These are phyloP conservation scores for Scolecobasidium constrictum DNA, from an alignment of 2,329 filamentous ascomycete genomes.

Conservation along the genomic window DNA sequence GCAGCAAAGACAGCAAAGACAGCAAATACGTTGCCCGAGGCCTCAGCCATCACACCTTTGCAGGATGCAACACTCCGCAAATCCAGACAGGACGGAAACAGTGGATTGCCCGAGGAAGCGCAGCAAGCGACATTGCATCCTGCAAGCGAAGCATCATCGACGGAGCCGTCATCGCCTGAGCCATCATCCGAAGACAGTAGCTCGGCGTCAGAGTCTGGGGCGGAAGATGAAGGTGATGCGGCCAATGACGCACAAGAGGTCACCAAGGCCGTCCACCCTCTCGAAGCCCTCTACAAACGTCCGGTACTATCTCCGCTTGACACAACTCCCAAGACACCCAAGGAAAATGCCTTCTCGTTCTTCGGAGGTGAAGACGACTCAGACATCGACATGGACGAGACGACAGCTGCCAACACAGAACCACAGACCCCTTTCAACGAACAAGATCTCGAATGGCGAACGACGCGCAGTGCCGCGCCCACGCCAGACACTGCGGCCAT, in stretches of 20 bases:
- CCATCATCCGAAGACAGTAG: slow-evolving; percentile 7
- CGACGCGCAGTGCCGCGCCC: slow-evolving; percentile 76
- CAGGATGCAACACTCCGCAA: too few species aligned
- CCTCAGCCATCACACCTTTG: background rate
- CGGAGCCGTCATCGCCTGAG: slow-evolving; percentile 12
- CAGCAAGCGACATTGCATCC: background rate
- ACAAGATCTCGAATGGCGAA: slow-evolving; percentile 64
- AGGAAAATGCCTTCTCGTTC: slow-evolving; percentile 63
- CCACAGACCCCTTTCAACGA: slow-evolving; percentile 79
- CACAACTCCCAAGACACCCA: slow-evolving; percentile 28
- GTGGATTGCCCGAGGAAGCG: slow-evolving; percentile 22
- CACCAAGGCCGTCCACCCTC: slow-evolving; percentile 55
- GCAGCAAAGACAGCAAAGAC: slow-evolving; percentile 9
- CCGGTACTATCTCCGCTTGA: slow-evolving; percentile 22
- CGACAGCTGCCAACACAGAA: slow-evolving; percentile 10
- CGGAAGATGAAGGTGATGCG: slow-evolving; percentile 4
- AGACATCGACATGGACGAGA: slow-evolving; percentile 32
- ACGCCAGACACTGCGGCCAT: slow-evolving; percentile 88
- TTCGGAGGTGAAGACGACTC: slow-evolving; percentile 40
- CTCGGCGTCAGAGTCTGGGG: background rate
- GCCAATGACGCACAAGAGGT: slow-evolving; percentile 1
- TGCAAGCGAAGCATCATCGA: background rate
- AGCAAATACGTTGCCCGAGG: background rate
- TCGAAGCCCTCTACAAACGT: slow-evolving; percentile 87
- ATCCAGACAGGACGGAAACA: slow-evolving; percentile 22